A percentile compares a stretch with the other conserved stretches of the same genome.
Evolutionary conservation across 176 grass and related monocot genomes (phyloP).

Genomic region (Bothriochloa decipiens): DNA sequence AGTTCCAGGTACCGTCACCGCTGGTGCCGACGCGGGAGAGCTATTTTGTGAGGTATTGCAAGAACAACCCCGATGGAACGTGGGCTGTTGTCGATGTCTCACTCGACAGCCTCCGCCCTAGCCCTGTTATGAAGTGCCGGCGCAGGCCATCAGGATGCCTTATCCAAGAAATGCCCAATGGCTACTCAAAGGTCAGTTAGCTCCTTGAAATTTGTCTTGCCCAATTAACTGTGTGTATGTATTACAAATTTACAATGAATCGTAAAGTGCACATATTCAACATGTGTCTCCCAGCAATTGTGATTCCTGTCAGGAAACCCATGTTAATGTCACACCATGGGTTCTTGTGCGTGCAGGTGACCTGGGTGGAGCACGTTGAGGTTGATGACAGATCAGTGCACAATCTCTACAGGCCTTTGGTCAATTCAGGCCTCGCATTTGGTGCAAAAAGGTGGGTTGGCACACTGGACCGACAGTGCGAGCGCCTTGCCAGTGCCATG

Average conservation of each 20-base stretch:
- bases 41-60: slow-evolving; percentile 84
- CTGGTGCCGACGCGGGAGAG: slow-evolving; percentile 81
- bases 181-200: slow-evolving; percentile 65
- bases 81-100: slow-evolving; percentile 88
- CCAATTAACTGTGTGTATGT: background rate
- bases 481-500: slow-evolving; percentile 86
- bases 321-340: background rate
- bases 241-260: too few relatives aligned
- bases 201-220: background rate
- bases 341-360: slow-evolving; percentile 52
- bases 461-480: slow-evolving; percentile 82
- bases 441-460: slow-evolving; percentile 84
- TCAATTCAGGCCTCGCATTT: slow-evolving; percentile 88
- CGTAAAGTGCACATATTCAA: background rate
- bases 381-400: slow-evolving; percentile 89
- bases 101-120: slow-evolving; percentile 67
- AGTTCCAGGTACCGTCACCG: slow-evolving; percentile 83
- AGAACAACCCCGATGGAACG: slow-evolving; percentile 62
- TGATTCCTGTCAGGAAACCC: background rate
- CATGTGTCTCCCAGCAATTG: background rate
- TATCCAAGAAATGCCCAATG: slow-evolving; percentile 73
- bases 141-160: slow-evolving; percentile 72
- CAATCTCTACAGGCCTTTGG: slow-evolving; percentile 90
- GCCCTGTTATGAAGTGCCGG: slow-evolving; percentile 46
- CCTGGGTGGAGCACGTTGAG: slow-evolving; percentile 95